phyloP scores from a whole-genome alignment of 352 stramenopile genomes.

The Phytophthora parvispora region DNA sequence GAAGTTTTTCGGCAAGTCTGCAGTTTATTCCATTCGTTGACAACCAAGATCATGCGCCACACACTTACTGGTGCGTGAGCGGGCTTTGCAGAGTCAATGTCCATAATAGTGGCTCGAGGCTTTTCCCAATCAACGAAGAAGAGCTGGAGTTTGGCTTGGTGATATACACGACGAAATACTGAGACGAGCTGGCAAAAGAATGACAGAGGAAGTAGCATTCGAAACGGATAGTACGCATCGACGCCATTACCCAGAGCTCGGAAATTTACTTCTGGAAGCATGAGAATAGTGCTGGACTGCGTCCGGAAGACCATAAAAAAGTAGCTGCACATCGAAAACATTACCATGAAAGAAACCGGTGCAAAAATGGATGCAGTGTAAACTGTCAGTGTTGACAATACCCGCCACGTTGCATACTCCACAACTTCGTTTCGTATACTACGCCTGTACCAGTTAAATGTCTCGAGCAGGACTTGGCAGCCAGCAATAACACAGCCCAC shows the following conservation, averaged over 20 bases:
- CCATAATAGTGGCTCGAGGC: conserved; percentile 69
- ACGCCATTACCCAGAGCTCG: conserved; percentile 54
- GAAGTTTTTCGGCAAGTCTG: conserved; percentile 86
- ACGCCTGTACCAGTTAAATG: conserved; percentile 91
- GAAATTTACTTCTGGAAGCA: conserved; percentile 84
- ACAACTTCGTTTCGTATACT: conserved; percentile 79
- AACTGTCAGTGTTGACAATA: conserved; percentile 50
- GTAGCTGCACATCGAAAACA: conserved; percentile 89
- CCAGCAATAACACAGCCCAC: conserved; percentile 65
- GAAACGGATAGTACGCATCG: conserved; percentile 92
- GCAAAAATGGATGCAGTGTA: conserved; percentile 56
- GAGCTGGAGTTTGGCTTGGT: conserved; percentile 85
- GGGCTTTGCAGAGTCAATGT: conserved; percentile 57
- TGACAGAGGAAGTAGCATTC: conserved; percentile 79
- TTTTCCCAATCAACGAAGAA: conserved; percentile 98
- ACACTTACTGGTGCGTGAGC: conserved; percentile 84
- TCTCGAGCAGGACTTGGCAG: conserved; percentile 72
- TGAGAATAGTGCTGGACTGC: conserved; percentile 87
- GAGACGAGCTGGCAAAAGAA: conserved; percentile 88
- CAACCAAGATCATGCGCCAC: conserved; percentile 95
- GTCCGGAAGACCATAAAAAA: conserved; percentile 97
- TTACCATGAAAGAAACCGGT: conserved; percentile 56
- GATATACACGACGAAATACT: conserved; percentile 76
- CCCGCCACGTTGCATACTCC: conserved; percentile 58
- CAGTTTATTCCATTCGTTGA: conserved; percentile 96